A percentile compares a stretch with the other conserved stretches of the same genome.
phyloP scores from a whole-genome alignment of 2,329 filamentous ascomycete species.

The Orbilia quercus region DNA sequence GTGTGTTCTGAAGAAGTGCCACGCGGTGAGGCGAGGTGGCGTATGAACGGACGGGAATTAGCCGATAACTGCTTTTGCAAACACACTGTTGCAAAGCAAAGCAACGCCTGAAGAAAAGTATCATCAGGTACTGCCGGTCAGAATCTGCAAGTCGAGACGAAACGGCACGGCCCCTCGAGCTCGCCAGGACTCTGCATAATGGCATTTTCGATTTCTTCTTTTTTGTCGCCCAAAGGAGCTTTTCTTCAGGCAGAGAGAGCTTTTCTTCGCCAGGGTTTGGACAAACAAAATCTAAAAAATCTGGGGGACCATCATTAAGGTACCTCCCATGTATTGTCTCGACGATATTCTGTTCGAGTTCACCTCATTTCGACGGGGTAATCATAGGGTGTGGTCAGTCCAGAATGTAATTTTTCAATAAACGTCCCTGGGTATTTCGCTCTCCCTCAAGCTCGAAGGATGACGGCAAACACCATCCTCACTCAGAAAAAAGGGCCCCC shows the following conservation, averaged over 20 bases:
- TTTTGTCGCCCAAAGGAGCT: too few species aligned
- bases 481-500: too few species aligned
- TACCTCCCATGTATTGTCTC: too few species aligned
- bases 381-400: conserved; percentile 18
- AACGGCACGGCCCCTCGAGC: conserved; percentile 54
- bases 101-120: conserved; percentile 16
- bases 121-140: conserved; percentile 34
- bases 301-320: too few species aligned
- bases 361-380: not conserved
- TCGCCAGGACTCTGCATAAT: conserved; percentile 28
- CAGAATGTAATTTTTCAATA: conserved; percentile 32
- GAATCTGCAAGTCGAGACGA: conserved; percentile 51
- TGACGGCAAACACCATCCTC: conserved; percentile 53
- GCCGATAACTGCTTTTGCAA: conserved; percentile 26
- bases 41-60: conserved; percentile 10
- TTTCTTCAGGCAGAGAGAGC: not conserved
- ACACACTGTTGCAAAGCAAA: conserved; percentile 7
- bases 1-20: conserved; percentile 9
- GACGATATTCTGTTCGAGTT: not conserved
- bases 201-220: too few species aligned
- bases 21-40: conserved; percentile 45
- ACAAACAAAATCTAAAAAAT: too few species aligned
- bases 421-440: conserved; percentile 42
- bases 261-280: conserved; percentile 1
- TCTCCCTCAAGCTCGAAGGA: conserved; percentile 26